phyloP scores from a whole-genome alignment of 2,329 filamentous ascomycete species.

The Arthrinium puccinioides region DNA sequence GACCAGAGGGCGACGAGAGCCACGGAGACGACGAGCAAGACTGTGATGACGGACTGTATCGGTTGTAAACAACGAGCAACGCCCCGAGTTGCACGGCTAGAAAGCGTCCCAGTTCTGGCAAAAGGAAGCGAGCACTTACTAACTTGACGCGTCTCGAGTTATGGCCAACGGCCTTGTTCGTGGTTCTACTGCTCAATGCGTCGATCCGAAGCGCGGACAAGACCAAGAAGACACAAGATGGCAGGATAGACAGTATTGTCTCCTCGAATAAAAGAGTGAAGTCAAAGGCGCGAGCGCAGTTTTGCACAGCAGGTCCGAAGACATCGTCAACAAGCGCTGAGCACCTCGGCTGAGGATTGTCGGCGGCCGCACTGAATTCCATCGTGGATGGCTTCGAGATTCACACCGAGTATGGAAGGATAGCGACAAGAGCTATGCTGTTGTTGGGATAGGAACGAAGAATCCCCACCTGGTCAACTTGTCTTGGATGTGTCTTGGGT shows the following conservation, averaged over 20 bases:
- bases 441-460: too few species aligned
- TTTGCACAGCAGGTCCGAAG: conserved; percentile 4
- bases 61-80: too few species aligned
- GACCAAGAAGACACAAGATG: conserved; percentile 13
- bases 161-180: too few species aligned
- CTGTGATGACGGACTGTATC: background rate
- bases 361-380: background rate
- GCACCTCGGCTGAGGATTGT: background rate
- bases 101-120: too few species aligned
- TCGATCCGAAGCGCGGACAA: conserved; percentile 4
- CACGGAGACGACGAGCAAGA: background rate
- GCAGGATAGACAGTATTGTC: conserved; percentile 16
- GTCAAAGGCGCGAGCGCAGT: conserved; percentile 10
- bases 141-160: too few species aligned
- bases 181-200: conserved; percentile 3
- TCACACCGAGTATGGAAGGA: too few species aligned
- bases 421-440: too few species aligned
- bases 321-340: conserved; percentile 1
- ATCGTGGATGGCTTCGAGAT: background rate
- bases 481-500: too few species aligned
- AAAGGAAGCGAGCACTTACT: too few species aligned
- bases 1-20: conserved; percentile 3
- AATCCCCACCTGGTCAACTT: too few species aligned
- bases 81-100: too few species aligned
- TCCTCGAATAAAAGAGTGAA: conserved; percentile 20